Percentiles rank a stretch among this genome's conserved stretches.
Conservation (phyloP, 805 yeast species). For the Lachancea kluyveri region DNA sequence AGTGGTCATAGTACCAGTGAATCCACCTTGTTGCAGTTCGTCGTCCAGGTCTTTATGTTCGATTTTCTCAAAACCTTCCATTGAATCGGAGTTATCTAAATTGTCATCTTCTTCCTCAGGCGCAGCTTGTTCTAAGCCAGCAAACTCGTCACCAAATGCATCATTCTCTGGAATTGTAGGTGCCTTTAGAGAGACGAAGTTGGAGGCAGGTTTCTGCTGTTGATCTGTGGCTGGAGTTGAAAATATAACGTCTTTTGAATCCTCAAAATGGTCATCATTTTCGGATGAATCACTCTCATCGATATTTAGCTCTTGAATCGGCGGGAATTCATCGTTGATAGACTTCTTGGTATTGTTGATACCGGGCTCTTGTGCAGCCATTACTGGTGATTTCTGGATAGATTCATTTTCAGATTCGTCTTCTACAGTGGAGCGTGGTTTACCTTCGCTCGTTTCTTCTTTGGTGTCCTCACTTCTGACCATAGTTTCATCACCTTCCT, state of each 20-base stretch:
- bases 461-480: conserved; percentile 4
- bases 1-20: conserved; percentile 14
- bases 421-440: conserved; percentile 4
- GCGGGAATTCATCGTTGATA: conserved; percentile 19
- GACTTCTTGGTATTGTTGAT: conserved; percentile 5
- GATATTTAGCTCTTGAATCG: conserved; percentile 49
- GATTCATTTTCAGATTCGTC: no score
- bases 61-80: conserved; percentile 23
- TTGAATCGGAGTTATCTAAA: conserved; percentile 20
- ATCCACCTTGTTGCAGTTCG: conserved; percentile 20
- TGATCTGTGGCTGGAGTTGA: conserved; percentile 4
- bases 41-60: conserved; percentile 22
- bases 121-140: conserved; percentile 39
- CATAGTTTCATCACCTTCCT: conserved; percentile 2
- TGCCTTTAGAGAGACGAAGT: neutral
- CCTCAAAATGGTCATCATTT: conserved; percentile 38
- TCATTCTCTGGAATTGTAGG: conserved; percentile 6
- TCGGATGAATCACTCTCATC: conserved; percentile 46
- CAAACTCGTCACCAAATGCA: conserved; percentile 38
- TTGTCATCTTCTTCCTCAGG: conserved; percentile 32
- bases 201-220: neutral
- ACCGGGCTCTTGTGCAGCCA: conserved; percentile 15
- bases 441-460: conserved; percentile 9
- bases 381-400: conserved; percentile 15
- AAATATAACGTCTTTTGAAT: conserved; percentile 17